Conservation (phyloP, 2,329 filamentous ascomycete species). For the Colletotrichum salicis region DNA sequence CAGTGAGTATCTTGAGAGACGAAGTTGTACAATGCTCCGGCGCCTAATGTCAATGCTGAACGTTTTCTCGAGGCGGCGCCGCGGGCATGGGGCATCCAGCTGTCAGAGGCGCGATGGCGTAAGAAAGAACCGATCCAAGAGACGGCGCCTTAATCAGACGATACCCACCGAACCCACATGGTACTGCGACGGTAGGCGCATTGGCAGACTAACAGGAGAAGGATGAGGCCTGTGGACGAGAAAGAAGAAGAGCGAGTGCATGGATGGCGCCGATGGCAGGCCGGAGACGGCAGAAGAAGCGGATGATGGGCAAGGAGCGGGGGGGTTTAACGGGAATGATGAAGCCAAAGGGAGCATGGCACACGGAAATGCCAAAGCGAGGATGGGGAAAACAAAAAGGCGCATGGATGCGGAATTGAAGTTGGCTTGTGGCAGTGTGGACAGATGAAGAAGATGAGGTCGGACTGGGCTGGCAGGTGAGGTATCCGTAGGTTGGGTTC, state of each 20-base stretch:
- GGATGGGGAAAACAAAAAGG: constrained; percentile 28
- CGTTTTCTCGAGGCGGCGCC: constrained; percentile 6
- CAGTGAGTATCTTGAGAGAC: background rate
- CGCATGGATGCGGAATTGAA: background rate
- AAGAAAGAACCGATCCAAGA: constrained; percentile 30
- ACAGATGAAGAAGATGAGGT: background rate
- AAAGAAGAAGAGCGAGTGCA: background rate
- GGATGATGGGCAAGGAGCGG: background rate
- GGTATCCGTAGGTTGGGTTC: background rate
- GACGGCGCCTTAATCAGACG: constrained; percentile 25
- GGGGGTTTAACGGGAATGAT: constrained; percentile 15
- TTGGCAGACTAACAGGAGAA: constrained; percentile 5
- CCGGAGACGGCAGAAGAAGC: background rate
- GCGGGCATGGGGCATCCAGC: constrained; percentile 3
- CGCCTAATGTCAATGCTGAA: background rate
- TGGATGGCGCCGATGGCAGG: background rate
- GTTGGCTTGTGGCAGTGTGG: background rate
- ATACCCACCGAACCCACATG: constrained; percentile 31
- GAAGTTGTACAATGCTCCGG: constrained; percentile 12
- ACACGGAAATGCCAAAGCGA: constrained; percentile 30
- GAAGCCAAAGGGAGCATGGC: constrained; percentile 17
- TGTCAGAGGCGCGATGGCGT: constrained; percentile 25
- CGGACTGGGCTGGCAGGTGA: background rate
- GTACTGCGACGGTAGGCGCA: constrained; percentile 12
- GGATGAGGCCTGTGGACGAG: constrained; percentile 19